Evolutionary conservation across 352 stramenopile genomes (phyloP).

Genomic region (Plasmopara viticola): DNA sequence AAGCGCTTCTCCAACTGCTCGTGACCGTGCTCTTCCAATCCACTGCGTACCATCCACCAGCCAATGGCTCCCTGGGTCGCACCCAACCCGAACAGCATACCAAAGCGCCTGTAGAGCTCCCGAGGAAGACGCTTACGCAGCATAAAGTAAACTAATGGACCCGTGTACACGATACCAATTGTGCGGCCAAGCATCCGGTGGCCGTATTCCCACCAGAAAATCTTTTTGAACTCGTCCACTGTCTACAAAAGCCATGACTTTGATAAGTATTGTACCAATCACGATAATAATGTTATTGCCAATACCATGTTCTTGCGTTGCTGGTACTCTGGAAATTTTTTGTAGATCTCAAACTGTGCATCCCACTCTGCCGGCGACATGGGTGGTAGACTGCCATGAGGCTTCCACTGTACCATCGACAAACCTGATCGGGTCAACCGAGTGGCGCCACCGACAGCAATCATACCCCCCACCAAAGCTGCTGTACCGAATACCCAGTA

Average conservation of each 20-base stretch:
- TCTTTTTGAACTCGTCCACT: constrained; percentile 98
- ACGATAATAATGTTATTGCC: no score
- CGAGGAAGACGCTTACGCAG: constrained; percentile 70
- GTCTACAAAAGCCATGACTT: constrained; percentile 43
- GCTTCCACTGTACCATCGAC: constrained; percentile 97
- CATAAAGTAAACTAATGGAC: constrained; percentile 92
- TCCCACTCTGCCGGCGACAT: constrained; percentile 92
- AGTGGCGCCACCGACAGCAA: constrained; percentile 96
- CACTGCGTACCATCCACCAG: constrained; percentile 99
- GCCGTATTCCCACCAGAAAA: constrained; percentile 95
- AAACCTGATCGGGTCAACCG: constrained; percentile 96
- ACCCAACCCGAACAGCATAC: constrained; percentile 52
- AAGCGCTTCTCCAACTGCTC: constrained; percentile 74
- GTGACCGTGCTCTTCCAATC: constrained; percentile 90
- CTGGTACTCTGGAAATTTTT: constrained; percentile 97
- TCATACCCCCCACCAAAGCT: constrained; percentile 93
- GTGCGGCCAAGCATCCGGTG: constrained; percentile 97
- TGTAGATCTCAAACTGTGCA: constrained; percentile 97
- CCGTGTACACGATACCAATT: constrained; percentile 91
- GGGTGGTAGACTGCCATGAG: constrained; percentile 89
- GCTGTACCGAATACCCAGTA: constrained; percentile 96
- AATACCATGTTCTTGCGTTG: constrained; percentile 88
- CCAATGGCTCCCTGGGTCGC: constrained; percentile 84
- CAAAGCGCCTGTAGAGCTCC: constrained; percentile 68
- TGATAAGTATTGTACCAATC: no score